A percentile compares a stretch with the other conserved stretches of the same genome.
These are phyloP conservation scores for Phaeoacremonium minimum DNA, from an alignment of 2,329 filamentous ascomycete genomes.

Conservation along the genomic window DNA sequence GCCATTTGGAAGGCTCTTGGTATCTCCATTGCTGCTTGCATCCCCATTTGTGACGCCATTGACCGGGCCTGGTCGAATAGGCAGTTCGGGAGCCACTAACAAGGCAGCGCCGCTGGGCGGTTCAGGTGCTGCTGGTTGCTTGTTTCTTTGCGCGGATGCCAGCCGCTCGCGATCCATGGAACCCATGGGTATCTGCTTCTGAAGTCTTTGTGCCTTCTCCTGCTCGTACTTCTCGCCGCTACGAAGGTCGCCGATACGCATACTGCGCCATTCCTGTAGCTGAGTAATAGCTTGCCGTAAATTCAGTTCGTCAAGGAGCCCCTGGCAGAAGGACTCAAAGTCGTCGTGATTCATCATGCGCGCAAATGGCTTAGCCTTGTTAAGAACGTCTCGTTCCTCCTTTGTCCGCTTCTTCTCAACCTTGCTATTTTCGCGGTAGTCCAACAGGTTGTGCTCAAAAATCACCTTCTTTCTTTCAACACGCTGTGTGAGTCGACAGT, in stretches of 20 bases:
- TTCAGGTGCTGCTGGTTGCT: constrained; percentile 63
- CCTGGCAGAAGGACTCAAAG: constrained; percentile 80
- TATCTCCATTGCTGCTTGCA: constrained; percentile 41
- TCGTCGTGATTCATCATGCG: constrained; percentile 94
- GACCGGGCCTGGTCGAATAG: constrained; percentile 47
- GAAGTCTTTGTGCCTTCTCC: constrained; percentile 75
- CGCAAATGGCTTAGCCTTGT: constrained; percentile 93
- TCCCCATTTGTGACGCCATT: constrained; percentile 21
- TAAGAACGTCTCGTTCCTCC: constrained; percentile 85
- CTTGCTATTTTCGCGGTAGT: constrained; percentile 88
- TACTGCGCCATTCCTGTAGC: constrained; percentile 87
- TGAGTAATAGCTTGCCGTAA: constrained; percentile 84
- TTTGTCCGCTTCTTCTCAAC: constrained; percentile 93
- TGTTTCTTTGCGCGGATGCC: constrained; percentile 65
- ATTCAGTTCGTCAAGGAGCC: constrained; percentile 86
- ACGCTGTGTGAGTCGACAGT: constrained; percentile 81
- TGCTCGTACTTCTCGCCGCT: constrained; percentile 89
- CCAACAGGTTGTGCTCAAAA: constrained; percentile 89
- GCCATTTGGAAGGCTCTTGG: constrained; percentile 28
- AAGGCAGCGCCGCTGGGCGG: constrained; percentile 71
- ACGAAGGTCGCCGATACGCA: constrained; percentile 78
- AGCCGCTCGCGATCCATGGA: constrained; percentile 79
- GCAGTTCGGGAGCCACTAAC: constrained; percentile 74
- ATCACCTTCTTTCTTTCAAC: constrained; percentile 95
- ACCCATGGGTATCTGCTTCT: constrained; percentile 67